A percentile compares a stretch with the other conserved stretches of the same genome.
Evolutionary conservation across 257 asterid genomes (phyloP).

Genomic region (Cynanchum wilfordii): DNA sequence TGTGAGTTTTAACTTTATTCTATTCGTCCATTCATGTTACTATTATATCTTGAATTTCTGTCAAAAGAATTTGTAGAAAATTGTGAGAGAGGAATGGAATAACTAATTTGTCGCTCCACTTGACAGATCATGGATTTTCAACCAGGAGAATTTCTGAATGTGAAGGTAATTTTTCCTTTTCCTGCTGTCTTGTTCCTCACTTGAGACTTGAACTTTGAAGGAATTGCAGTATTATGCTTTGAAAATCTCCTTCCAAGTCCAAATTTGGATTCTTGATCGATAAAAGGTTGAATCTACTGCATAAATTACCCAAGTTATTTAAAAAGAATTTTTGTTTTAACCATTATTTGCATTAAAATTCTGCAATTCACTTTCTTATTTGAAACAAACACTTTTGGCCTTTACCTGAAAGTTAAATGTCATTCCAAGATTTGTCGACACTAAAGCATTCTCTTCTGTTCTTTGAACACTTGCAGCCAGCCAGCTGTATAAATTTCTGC

Average conservation of each 20-base stretch:
- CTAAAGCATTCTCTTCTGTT: background rate
- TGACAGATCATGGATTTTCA: constrained; percentile 96
- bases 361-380: background rate
- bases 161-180: constrained; percentile 53
- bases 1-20: constrained; percentile 40
- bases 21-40: background rate
- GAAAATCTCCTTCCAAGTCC: background rate
- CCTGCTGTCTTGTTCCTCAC: background rate
- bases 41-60: background rate
- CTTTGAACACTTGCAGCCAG: background rate
- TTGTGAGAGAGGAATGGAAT: background rate
- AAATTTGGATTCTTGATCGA: background rate
- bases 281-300: background rate
- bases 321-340: background rate
- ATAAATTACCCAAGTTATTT: background rate
- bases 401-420: background rate
- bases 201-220: background rate
- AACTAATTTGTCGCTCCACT: background rate
- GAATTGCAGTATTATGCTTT: no score
- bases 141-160: constrained; percentile 93
- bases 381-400: background rate
- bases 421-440: background rate
- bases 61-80: background rate
- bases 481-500: background rate
- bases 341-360: background rate